Base-by-base conservation (phyloP, 805 yeast species). In the Dipodascus albidus region DNA sequence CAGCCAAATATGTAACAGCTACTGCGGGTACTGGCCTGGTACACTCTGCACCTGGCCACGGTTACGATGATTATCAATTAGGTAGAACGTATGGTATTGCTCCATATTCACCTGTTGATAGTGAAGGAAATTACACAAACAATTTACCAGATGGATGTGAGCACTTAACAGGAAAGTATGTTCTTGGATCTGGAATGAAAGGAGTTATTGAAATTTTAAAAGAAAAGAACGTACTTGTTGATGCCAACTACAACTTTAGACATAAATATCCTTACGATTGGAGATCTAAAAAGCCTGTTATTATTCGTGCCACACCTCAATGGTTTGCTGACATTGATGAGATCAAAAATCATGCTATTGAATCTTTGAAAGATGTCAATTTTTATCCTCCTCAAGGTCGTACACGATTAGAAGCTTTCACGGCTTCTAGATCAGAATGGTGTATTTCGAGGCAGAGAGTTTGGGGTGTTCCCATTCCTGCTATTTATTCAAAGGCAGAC, bases 401-500 rank as follows among this genome's bases (percentile, higher is more conserved):
- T 27, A 82, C 78, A 51, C 75, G 98, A 57, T 74, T 93, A 33
- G 61, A 73, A 1, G 79, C 95, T 14, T 93, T 91, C 64, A 76
- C 89, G 24, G 73, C 71, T 20, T 81, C 83, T 50, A 79, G 99
- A 68, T 80, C 81, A 57, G 99, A 93, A 64, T 93, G 99, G 99
- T 93, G 99, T 69, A 89, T 93, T 31, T 90, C 98, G 1, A 75
- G 99, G 61, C 99, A 93, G 66, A 80, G 99, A 59, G 75, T 79
- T 19, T 93, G 99, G 99, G 99, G 99, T 49, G 97, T 93, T 33
- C 99, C 99, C 1, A 85, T 93, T 42, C 98, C 99, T 1, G 93
- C 86, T 0, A 69, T 93, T 6, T 86, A 83, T 67, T 71, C 78
- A 49, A 71, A 70, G 52, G 72, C 73, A 38, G 78, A 86, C 1